Evolutionary conservation across 768 basidiomycete species (phyloP), one percentile per base, ranked within the genome.

Genomic region (Auricularia heimuer): DNA sequence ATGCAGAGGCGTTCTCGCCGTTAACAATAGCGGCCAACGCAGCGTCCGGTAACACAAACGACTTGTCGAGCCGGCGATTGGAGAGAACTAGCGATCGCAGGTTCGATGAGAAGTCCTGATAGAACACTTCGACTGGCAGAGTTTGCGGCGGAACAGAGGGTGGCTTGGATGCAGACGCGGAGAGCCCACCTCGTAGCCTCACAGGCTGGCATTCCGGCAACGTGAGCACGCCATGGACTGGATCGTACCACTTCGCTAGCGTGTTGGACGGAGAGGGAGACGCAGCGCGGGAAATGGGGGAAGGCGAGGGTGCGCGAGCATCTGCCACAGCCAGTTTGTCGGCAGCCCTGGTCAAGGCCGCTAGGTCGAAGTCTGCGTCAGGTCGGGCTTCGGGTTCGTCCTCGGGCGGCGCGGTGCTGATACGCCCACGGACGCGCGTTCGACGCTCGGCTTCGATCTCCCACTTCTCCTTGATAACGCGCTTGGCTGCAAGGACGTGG

Each of bases 391-490:
- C 10, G 14, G 11, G n/a, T 35, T 64, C 45, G 16, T 24, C 36
- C 29, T 47, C 63, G 29, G 35, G 34, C 51, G 64, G 18, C 3
- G 24, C n/a, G n/a, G 39, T 34, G 56, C 18, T 18, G n/a, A 60
- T 58, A 21, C 64, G 62, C 12, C 64, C 34, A n/a, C 44, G 16
- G 6, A 36, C 64, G 11, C 33, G 24, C 18, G 16, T 33, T 14
- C 56, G 37, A 8, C 21, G 76, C 70, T 93, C 90, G 18, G 84
- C 77, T 71, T 90, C 90, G 12, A 93, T 67, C 71, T 93, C 92
- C 91, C 91, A 92, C 37, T 82, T 74, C 73, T 93, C 91, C 71
- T 85, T 85, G 65, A 88, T 70, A 33, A 90, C 76, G 68, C 80
- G 81, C 76, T 90, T 90, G 16, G 90, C 92, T 2, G 90, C 78